Evolutionary conservation across 169 alveolate species (phyloP).

Genomic region (Plasmodium chabaudi): DNA sequence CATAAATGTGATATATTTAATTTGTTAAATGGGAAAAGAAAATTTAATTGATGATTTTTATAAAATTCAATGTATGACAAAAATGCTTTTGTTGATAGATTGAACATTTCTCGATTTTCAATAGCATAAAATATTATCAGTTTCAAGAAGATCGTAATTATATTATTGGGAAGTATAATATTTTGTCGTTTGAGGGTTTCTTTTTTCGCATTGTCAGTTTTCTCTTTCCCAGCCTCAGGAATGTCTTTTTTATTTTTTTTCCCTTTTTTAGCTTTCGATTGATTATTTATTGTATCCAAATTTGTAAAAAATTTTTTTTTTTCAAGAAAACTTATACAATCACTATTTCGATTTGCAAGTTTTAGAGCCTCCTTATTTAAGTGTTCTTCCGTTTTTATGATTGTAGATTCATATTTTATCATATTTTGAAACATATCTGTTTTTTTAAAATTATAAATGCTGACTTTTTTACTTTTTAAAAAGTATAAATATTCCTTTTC

Average conservation of each 20-base stretch:
- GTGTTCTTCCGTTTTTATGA: constrained; percentile 7
- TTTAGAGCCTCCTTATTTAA: constrained; percentile 23
- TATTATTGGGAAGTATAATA: constrained; percentile 29
- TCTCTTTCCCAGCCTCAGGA: neutral
- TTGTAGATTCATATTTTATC: constrained; percentile 19
- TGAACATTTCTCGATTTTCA: constrained; percentile 53
- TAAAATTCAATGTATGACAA: constrained; percentile 55
- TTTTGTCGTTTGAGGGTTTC: constrained; percentile 5
- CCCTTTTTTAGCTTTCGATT: neutral
- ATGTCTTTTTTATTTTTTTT: neutral
- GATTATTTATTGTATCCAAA: neutral
- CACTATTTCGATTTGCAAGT: neutral
- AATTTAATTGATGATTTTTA: constrained; percentile 56
- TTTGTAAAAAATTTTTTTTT: neutral
- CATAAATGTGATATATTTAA: constrained; percentile 46
- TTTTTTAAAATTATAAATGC: constrained; percentile 40
- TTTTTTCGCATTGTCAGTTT: neutral
- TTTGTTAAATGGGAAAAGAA: constrained; percentile 53
- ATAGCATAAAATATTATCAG: constrained; percentile 35
- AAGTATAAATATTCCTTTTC: constrained; percentile 62
- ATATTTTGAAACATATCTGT: constrained; percentile 30
- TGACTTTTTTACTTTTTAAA: constrained; percentile 61
- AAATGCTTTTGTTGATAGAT: constrained; percentile 56
- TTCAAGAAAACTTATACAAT: neutral
- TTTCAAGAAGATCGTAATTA: constrained; percentile 41